Evolutionary conservation across 2,329 filamentous ascomycete genomes (phyloP), one percentile per base, ranked within the genome.

Genomic region (Furcasterigmium sp.): DNA sequence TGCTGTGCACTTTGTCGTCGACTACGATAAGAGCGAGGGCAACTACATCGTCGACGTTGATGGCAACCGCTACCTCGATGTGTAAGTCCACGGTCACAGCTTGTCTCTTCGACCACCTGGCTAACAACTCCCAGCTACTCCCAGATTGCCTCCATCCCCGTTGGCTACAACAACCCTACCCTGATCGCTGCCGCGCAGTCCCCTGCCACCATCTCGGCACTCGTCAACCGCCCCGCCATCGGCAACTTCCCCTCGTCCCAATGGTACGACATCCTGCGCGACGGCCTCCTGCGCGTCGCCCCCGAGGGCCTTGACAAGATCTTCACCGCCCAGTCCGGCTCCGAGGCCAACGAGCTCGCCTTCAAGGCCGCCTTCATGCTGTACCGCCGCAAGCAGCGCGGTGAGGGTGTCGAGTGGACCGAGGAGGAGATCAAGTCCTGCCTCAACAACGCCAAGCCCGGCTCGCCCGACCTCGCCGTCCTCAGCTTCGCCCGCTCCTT

Each of bases 281-380:
- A 81, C 13, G 85, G 86, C 51, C 76, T 89, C 44, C 74, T 91
- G 35, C 76, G 73, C 43, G 85, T 84, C 37, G 85, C 87, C 1
- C 87, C 87, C 38, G 83, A 82, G 60, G 86, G 86, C 37, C 69
- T 87, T 44, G 70, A 87, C 69, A 84, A 90, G 65, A 85, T 91
- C 55, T 91, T 91, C 70, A 91, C 87, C 37, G 85, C 80, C 40
- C 81, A 85, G 69, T 78, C 85, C 35, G 87, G 87, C 46, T 89
- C 85, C 26, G 87, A 91, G 59, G 87, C 87, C 63, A 91, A 91
- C 65, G 87, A 91, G 67, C 82, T 86, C 39, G 87, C 87, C 44
- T 91, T 86, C 76, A 91, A 91, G 69, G 87, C 87, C 13, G 85
- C 87, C 20, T 90, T 91, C 68, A 91, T 91, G 83, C 88, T 81